Evolutionary conservation across 306 rosid genomes (phyloP).

Genomic region (Acacia confusa): DNA sequence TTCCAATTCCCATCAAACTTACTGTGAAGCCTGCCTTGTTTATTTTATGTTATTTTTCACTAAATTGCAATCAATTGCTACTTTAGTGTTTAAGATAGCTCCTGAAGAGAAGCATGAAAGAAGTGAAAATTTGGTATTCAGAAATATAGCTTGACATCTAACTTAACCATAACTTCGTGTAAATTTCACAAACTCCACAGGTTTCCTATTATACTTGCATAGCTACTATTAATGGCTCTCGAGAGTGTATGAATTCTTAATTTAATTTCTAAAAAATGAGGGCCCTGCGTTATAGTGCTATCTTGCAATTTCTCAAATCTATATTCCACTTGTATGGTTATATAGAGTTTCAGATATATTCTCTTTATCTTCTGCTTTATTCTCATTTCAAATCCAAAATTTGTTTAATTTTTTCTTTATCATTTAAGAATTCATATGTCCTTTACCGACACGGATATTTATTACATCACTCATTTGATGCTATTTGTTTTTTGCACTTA

Average conservation of each 20-base stretch:
- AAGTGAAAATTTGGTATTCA: not conserved
- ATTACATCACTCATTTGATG: conserved; percentile 33
- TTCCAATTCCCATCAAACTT: not conserved
- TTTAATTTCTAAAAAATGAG: not conserved
- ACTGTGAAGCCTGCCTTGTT: not conserved
- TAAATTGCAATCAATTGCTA: not conserved
- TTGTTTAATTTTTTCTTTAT: conserved; percentile 11
- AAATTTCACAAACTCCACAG: not conserved
- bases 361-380: not conserved
- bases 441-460: conserved; percentile 15
- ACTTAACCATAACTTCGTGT: not conserved
- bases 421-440: not conserved
- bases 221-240: not conserved
- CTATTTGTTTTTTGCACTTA: conserved; percentile 56
- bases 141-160: not conserved
- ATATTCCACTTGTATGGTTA: not conserved
- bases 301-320: not conserved
- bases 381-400: not conserved
- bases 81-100: not conserved
- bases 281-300: not conserved
- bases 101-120: not conserved
- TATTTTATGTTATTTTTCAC: not conserved
- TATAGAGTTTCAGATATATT: conserved; percentile 22
- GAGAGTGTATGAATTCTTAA: not conserved
- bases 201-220: not conserved